Evolutionary conservation across 305 asterid species (phyloP), one percentile per base, ranked within the genome.

Genomic region (Nicotiana rustica): DNA sequence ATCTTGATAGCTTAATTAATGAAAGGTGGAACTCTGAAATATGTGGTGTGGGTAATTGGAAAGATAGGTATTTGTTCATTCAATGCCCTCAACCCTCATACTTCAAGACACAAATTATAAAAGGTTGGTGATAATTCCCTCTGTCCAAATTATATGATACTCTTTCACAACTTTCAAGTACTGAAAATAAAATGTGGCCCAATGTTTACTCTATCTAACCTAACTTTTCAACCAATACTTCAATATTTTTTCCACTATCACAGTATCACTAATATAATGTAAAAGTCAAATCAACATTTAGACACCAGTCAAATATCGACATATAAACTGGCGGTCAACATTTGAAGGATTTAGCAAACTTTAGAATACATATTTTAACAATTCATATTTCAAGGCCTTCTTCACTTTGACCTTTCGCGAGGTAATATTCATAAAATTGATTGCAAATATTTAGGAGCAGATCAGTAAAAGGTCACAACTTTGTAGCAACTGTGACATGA

Each of bases 141-240:
- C 15, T 14, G 66, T 76, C 47, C 80, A 55, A 55, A 29, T 76
- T 76, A 15, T 2, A 55, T 29, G 29, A 55, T 55, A 15, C 31
- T 15, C 66, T 15, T 73, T 52, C 79, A 52, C 62, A 75, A 76
- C 80, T 19, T 52, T 29, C 66, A 76, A 76, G 49, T 76, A 29
- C 47, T 75, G 65, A 75, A 49, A 73, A 7, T 75, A 35, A 75
- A 29, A 6, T 49, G 25, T 49, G 29, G 17, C 17, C 5, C 2
- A 17, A 75, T 29, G 79, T 55, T 75, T 55, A 52, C 65, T 29
- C 65, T 29, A 52, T 75, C 64, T 41, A n/a, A 29, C 17, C 66
- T 8, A 29, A 13, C 31, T 49, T 49, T 73, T 75, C 65, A 52
- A 29, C 65, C 29, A 75, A 52, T 52, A 4, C 10, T 75, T 1